Conservation (phyloP, 2,329 filamentous ascomycete genomes). For the Paramyrothecium roridum region DNA sequence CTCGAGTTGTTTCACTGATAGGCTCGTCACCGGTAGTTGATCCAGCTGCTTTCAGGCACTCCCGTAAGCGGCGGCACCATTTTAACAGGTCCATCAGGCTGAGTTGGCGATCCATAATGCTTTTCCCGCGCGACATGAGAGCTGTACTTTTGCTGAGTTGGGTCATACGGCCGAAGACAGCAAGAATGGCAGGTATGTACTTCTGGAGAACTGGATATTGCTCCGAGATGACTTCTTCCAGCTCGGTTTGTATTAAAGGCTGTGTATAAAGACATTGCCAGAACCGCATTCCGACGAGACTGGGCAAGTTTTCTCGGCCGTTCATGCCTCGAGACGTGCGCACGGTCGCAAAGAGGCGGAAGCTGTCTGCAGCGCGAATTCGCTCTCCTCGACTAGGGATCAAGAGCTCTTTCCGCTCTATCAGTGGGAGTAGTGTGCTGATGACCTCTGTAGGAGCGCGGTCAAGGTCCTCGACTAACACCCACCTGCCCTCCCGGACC, state of each 20-base stretch:
- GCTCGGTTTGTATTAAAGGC: slow-evolving; percentile 64
- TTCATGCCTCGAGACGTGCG: slow-evolving; percentile 69
- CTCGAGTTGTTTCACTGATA: slow-evolving; percentile 66
- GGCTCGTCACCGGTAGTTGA: slow-evolving; percentile 66
- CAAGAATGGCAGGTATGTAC: slow-evolving; percentile 56
- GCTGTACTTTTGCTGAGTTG: slow-evolving; percentile 44
- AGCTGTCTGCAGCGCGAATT: slow-evolving; percentile 78
- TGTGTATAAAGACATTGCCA: slow-evolving; percentile 77
- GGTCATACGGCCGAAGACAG: slow-evolving; percentile 54
- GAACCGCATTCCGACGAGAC: slow-evolving; percentile 78
- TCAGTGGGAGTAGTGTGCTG: slow-evolving; percentile 85
- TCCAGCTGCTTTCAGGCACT: slow-evolving; percentile 58
- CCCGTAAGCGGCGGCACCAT: slow-evolving; percentile 76
- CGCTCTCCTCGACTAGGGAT: slow-evolving; percentile 87
- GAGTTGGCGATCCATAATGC: slow-evolving; percentile 49
- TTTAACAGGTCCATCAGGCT: slow-evolving; percentile 82
- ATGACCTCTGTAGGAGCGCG: slow-evolving; percentile 92
- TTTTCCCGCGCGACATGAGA: slow-evolving; percentile 31
- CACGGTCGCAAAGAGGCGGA: slow-evolving; percentile 89
- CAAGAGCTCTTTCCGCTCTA: slow-evolving; percentile 86
- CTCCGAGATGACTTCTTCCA: slow-evolving; percentile 68
- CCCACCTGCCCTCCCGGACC: slow-evolving; percentile 91
- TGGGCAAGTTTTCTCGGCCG: slow-evolving; percentile 65
- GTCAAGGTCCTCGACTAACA: slow-evolving; percentile 95
- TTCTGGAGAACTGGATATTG: slow-evolving; percentile 68